Evolutionary conservation across 495 filamentous ascomycete species (phyloP), one percentile per base, ranked within the genome.

Genomic region (Aspergillus baeticus): DNA sequence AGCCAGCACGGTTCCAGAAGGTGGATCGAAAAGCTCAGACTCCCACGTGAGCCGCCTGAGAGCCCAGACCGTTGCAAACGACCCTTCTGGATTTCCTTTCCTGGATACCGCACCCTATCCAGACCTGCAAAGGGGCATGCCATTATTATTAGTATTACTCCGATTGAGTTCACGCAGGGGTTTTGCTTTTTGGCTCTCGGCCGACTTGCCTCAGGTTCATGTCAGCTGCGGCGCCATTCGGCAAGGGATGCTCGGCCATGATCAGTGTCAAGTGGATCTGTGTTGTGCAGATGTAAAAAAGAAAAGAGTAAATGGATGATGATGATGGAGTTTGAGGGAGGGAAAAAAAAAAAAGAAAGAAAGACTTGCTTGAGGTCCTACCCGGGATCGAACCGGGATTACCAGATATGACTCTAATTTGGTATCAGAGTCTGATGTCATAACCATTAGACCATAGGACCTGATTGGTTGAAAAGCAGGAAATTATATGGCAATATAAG

Each of bases 381-480:
- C 51, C 51, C 51, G 39, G 42, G 39, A 54, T 45, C 42, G 39
- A 54, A 44, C 42, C 51, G 39, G 39, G 51, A 54, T 46, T 26
- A 46, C 39, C 39, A 54, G 42, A 54, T 45, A 20, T 44, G 39
- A 54, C 39, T 54, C 51, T 13, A 15, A 41, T 41, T 22, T 23
- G 33, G 7, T 31, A 54, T 54, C 51, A 54, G 51, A 54, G 51
- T 54, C 51, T 54, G 51, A 54, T 54, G 51, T 54, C 51, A 54
- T 54, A n/a, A 54, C 51, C 51, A 54, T 54, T 54, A 54, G 51
- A 54, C 51, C 51, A 54, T 33, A 54, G n/a, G 31, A 54, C 51
- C 51, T 26, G 36, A 26, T 50, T 52, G 49, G 36, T 13, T 52
- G 49, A 46, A 33, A 31, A 38, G 36, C 3, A 3, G 36, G 10